A percentile compares a stretch with the other conserved stretches of the same genome.
phyloP scores from a whole-genome alignment of 2,329 filamentous ascomycete species.

The Nemania sp. region DNA sequence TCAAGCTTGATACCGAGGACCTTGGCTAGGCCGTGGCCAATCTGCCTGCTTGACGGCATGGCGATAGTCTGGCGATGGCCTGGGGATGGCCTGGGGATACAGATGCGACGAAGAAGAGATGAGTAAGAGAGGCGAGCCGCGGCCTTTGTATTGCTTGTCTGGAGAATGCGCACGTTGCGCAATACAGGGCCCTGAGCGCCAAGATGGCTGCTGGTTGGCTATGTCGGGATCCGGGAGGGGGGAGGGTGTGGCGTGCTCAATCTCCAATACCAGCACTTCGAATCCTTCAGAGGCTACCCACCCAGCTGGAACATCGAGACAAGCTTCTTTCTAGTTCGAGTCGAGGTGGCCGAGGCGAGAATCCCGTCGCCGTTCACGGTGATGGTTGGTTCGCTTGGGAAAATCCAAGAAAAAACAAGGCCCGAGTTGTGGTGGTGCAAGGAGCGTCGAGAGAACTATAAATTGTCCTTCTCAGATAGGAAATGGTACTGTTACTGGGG shows the following conservation, averaged over 20 bases:
- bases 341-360: constrained; percentile 1
- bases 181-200: constrained; percentile 10
- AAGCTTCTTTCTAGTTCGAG: constrained; percentile 8
- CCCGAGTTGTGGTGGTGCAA: not conserved
- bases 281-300: constrained; percentile 17
- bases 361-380: not conserved
- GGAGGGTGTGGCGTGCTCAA: constrained; percentile 25
- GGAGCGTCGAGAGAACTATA: too few species aligned
- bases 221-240: constrained; percentile 11
- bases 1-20: constrained; percentile 81
- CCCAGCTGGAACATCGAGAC: constrained; percentile 11
- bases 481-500: too few species aligned
- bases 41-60: constrained; percentile 56
- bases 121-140: constrained; percentile 6
- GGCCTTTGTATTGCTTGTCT: constrained; percentile 19
- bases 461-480: too few species aligned
- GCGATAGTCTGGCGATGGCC: constrained; percentile 45
- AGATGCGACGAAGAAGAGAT: constrained; percentile 7
- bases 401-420: not conserved
- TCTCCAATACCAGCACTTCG: constrained; percentile 17
- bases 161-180: constrained; percentile 4
- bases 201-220: constrained; percentile 25
- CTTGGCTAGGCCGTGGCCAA: constrained; percentile 77
- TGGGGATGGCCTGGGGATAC: constrained; percentile 30
- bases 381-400: not conserved